Evolutionary conservation across 2,329 filamentous ascomycete species (phyloP).

Genomic region (Cytospora leucostoma): DNA sequence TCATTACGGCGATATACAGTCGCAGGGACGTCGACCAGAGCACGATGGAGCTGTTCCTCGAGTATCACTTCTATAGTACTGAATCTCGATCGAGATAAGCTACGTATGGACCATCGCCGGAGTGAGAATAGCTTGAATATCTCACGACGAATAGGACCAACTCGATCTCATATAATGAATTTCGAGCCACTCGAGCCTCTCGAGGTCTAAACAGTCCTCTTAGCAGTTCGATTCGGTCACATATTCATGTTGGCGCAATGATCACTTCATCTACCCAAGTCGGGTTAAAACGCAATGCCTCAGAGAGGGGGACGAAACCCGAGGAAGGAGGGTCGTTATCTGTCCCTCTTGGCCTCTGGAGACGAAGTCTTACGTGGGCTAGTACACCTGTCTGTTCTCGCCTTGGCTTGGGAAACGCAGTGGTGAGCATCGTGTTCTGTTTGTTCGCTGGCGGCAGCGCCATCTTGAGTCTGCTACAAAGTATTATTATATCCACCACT

Average conservation of each 20-base stretch:
- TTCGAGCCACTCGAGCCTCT: not conserved
- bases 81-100: not conserved
- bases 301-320: too few relatives aligned
- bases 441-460: not conserved
- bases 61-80: not conserved
- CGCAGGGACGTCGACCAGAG: not conserved
- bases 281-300: too few relatives aligned
- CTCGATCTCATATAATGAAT: not conserved
- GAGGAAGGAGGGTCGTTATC: too few relatives aligned
- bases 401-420: not conserved
- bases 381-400: not conserved
- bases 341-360: not conserved
- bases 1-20: not conserved
- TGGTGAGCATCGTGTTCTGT: not conserved
- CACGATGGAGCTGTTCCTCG: not conserved
- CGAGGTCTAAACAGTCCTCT: too few relatives aligned
- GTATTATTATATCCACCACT: conserved; percentile 15
- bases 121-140: not conserved
- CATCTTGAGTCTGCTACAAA: not conserved
- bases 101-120: not conserved
- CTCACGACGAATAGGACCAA: not conserved
- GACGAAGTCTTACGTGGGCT: not conserved
- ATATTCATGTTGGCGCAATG: too few relatives aligned
- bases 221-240: too few relatives aligned
- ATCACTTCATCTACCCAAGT: too few relatives aligned